Conservation (phyloP, 129 eudicot species). For the Saussurea involucrata region DNA sequence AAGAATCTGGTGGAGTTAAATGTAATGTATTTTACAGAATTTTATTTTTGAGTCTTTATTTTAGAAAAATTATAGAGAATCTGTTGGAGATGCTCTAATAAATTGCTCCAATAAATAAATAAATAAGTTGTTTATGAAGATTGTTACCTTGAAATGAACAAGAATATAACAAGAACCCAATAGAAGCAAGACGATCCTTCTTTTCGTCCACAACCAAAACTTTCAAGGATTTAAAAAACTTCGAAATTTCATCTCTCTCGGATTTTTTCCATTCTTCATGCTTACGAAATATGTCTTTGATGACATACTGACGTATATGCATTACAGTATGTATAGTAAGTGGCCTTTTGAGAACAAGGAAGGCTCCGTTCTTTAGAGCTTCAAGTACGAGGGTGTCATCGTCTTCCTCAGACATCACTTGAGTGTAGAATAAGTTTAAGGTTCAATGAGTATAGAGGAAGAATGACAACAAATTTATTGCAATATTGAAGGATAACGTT, state of each 20-base stretch:
- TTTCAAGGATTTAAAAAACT: not conserved
- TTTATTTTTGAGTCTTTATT: too few relatives aligned
- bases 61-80: too few relatives aligned
- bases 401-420: conserved; percentile 25
- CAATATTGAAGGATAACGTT: not conserved
- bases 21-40: too few relatives aligned
- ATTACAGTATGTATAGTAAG: not conserved
- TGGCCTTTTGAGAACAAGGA: conserved; percentile 24
- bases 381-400: not conserved
- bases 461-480: not conserved
- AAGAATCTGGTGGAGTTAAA: too few relatives aligned
- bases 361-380: conserved; percentile 28
- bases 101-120: too few relatives aligned
- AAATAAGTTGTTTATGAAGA: not conserved
- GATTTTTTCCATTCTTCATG: not conserved
- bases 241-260: not conserved
- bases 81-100: too few relatives aligned
- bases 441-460: not conserved
- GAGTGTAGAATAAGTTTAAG: not conserved
- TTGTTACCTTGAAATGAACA: conserved; percentile 31
- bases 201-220: conserved; percentile 24
- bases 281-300: conserved; percentile 9
- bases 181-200: conserved; percentile 8
- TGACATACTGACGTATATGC: conserved; percentile 19
- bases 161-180: conserved; percentile 9